These are phyloP conservation scores for Podospora pseudoanserina DNA, from an alignment of 495 filamentous ascomycete genomes.

Conservation along the genomic window DNA sequence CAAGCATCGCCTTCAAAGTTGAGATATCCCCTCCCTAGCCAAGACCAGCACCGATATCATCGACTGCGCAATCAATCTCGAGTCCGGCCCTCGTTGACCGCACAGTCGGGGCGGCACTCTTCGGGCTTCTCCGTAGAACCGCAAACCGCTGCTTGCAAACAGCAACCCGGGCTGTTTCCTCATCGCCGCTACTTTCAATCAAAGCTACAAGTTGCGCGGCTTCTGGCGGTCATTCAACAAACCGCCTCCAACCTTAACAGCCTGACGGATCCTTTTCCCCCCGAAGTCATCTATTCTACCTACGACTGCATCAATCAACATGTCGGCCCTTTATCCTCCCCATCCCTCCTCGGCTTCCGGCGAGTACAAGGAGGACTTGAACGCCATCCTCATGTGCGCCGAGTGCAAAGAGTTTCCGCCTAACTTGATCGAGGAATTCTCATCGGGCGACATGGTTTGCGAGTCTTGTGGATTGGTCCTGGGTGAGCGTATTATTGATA, in stretches of 20 bases:
- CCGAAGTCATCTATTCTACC: neutral
- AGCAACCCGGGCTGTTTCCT: neutral
- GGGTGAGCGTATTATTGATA: constrained; percentile 85
- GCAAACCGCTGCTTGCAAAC: neutral
- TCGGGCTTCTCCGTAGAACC: neutral
- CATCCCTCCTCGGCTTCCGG: constrained; percentile 18
- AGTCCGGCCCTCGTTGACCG: neutral
- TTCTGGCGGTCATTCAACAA: neutral
- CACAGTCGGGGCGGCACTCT: neutral
- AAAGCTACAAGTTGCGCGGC: neutral
- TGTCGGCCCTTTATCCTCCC: constrained; percentile 12
- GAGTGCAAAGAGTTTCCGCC: constrained; percentile 91
- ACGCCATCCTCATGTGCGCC: constrained; percentile 72
- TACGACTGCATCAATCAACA: constrained; percentile 7
- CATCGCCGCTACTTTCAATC: neutral
- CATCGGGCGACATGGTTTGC: constrained; percentile 89
- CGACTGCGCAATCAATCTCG: neutral
- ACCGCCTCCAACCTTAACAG: neutral
- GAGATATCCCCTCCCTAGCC: neutral
- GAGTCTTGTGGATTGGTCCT: constrained; percentile 88
- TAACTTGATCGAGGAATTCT: constrained; percentile 87
- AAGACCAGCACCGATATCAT: neutral
- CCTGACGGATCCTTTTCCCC: too few relatives aligned
- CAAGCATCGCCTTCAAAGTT: neutral
- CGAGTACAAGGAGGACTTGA: constrained; percentile 61